Conservation (phyloP, 768 basidiomycete species). For the Neoboletus magnificus region DNA sequence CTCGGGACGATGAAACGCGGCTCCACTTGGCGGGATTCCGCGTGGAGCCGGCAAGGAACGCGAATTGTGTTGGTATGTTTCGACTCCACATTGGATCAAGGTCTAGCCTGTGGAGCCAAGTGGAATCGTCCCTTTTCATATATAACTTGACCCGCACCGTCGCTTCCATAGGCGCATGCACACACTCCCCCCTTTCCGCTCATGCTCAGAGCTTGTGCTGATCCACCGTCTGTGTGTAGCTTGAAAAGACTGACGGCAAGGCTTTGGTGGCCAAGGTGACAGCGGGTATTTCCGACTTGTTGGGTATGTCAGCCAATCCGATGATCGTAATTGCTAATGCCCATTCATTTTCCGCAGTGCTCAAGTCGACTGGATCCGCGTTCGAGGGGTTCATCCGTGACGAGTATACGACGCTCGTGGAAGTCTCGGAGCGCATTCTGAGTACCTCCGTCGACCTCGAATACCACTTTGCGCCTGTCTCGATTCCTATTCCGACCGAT, state of each 20-base stretch:
- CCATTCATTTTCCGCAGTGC: constrained; percentile 44
- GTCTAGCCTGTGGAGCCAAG: constrained; percentile 25
- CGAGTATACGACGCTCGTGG: constrained; percentile 82
- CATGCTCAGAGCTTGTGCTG: background rate
- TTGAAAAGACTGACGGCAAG: constrained; percentile 70
- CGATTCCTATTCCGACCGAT: constrained; percentile 47
- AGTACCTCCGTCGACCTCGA: constrained; percentile 80
- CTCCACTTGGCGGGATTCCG: background rate
- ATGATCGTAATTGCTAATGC: background rate
- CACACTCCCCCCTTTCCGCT: background rate
- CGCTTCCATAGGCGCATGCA: background rate
- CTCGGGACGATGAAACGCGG: constrained; percentile 7
- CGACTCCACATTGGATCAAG: constrained; percentile 19
- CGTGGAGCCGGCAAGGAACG: constrained; percentile 22
- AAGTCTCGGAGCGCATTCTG: constrained; percentile 87
- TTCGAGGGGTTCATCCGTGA: constrained; percentile 81
- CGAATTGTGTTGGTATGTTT: background rate
- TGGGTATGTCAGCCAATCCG: constrained; percentile 48
- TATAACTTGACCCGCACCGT: constrained; percentile 10
- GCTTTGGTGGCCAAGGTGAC: constrained; percentile 59
- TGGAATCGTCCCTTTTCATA: constrained; percentile 1
- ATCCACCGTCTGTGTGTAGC: constrained; percentile 30
- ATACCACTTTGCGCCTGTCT: constrained; percentile 58
- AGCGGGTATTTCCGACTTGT: constrained; percentile 72
- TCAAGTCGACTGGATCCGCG: constrained; percentile 86